Conservation (phyloP, 441 rosid species). For the Cnidoscolus chayamansa region DNA sequence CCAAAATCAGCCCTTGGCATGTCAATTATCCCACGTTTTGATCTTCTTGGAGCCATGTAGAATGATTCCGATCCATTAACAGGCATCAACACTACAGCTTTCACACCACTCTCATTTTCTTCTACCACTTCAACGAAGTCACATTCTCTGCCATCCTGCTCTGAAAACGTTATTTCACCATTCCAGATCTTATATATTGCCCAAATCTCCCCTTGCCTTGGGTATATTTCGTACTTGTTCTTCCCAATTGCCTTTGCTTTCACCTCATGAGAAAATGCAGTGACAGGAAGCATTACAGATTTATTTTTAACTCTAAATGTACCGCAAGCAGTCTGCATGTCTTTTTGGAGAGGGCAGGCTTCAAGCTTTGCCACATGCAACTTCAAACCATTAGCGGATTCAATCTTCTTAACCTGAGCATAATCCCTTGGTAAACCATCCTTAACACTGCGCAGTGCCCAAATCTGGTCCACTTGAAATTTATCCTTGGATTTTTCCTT, state of each 20-base stretch:
- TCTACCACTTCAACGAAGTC: slow-evolving; percentile 67
- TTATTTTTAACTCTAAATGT: slow-evolving; percentile 37
- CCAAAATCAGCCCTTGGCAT: slow-evolving; percentile 40
- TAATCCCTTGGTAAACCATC: slow-evolving; percentile 74
- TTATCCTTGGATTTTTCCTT: slow-evolving; percentile 46
- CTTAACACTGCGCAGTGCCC: slow-evolving; percentile 67
- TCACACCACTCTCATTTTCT: slow-evolving; percentile 32
- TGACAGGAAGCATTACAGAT: slow-evolving; percentile 24
- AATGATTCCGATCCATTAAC: slow-evolving; percentile 38
- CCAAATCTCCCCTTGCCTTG: slow-evolving; percentile 66
- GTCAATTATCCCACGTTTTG: slow-evolving; percentile 22
- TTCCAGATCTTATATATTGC: slow-evolving; percentile 63
- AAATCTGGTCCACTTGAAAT: slow-evolving; percentile 49
- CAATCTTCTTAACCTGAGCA: slow-evolving; percentile 41
- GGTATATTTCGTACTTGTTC: slow-evolving; percentile 42
- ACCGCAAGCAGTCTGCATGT: slow-evolving; percentile 49
- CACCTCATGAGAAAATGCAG: slow-evolving; percentile 55
- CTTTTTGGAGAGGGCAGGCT: slow-evolving; percentile 31
- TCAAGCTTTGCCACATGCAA: slow-evolving; percentile 53
- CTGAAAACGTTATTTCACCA: slow-evolving; percentile 30
- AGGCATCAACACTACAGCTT: slow-evolving; percentile 46
- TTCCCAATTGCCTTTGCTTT: slow-evolving; percentile 28
- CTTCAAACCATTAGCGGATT: slow-evolving; percentile 33
- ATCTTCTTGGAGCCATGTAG: slow-evolving; percentile 36
- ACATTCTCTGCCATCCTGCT: slow-evolving; percentile 41